Conservation (phyloP, 352 stramenopile species). For the Pythium angustatum region DNA sequence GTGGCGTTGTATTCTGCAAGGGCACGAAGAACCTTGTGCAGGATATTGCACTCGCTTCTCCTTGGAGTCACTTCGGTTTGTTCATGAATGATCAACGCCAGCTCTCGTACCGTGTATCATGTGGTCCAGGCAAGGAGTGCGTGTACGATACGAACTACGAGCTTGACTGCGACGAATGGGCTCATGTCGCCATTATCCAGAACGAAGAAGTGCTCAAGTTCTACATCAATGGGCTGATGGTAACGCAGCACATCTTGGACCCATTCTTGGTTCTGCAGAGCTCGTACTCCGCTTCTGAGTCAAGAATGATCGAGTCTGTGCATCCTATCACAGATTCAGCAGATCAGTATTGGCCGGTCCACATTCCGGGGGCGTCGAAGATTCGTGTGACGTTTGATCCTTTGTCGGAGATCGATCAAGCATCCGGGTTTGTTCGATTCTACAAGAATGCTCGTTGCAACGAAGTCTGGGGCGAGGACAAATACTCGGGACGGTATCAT, state of each 20-base stretch:
- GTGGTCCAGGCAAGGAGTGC: constrained; percentile 54
- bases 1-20: constrained; percentile 71
- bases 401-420: constrained; percentile 63
- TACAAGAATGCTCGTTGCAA: constrained; percentile 69
- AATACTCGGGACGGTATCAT: constrained; percentile 73
- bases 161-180: constrained; percentile 61
- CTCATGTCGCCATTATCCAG: constrained; percentile 68
- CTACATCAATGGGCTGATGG: constrained; percentile 67
- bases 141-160: constrained; percentile 70
- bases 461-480: constrained; percentile 71
- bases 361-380: constrained; percentile 67
- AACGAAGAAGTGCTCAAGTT: constrained; percentile 59
- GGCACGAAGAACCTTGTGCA: constrained; percentile 63
- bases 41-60: constrained; percentile 41
- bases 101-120: constrained; percentile 66
- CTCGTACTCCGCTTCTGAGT: constrained; percentile 41
- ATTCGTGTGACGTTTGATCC: constrained; percentile 80
- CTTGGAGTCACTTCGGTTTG: constrained; percentile 76
- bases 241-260: constrained; percentile 63
- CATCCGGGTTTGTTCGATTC: constrained; percentile 63
- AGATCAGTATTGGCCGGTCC: constrained; percentile 70
- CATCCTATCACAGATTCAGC: constrained; percentile 54
- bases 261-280: constrained; percentile 61
- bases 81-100: constrained; percentile 67
- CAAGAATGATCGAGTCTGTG: constrained; percentile 58